Percentiles rank a stretch among this genome's conserved stretches.
These are phyloP conservation scores for Fusarium domesticum DNA, from an alignment of 2,329 filamentous ascomycete genomes.

Conservation along the genomic window DNA sequence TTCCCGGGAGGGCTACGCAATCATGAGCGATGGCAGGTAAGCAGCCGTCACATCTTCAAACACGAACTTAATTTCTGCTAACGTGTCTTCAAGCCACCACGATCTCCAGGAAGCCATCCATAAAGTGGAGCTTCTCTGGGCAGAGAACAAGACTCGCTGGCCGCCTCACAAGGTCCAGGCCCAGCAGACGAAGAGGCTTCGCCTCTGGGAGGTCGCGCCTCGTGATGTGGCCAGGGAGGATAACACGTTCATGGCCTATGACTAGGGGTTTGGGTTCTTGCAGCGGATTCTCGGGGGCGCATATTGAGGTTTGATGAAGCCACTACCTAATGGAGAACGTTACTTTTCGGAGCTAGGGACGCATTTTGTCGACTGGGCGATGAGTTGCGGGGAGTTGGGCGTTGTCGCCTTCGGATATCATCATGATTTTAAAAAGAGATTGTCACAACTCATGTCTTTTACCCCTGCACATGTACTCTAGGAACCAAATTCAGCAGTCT, in stretches of 20 bases:
- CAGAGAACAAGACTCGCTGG: constrained; percentile 37
- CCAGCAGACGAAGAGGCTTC: constrained; percentile 19
- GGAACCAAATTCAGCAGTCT: constrained; percentile 9
- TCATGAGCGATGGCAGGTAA: constrained; percentile 67
- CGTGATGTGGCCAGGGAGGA: constrained; percentile 36
- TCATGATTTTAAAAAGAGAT: too few relatives aligned
- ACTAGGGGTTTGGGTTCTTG: constrained; percentile 32
- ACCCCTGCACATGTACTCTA: too few relatives aligned
- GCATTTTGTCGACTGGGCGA: too few relatives aligned
- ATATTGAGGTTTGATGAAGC: not conserved
- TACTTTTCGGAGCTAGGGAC: too few relatives aligned
- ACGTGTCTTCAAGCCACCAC: constrained; percentile 19
- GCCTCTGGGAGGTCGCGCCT: constrained; percentile 37
- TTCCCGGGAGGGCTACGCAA: constrained; percentile 69
- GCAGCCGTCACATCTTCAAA: constrained; percentile 20
- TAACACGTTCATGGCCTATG: constrained; percentile 38
- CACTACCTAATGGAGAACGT: too few relatives aligned
- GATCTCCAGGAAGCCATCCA: constrained; percentile 37
- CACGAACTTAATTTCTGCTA: not conserved
- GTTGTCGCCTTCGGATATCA: too few relatives aligned
- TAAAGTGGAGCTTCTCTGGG: constrained; percentile 37
- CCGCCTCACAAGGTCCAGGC: constrained; percentile 30
- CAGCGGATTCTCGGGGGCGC: constrained; percentile 1
- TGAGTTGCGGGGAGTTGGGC: too few relatives aligned
- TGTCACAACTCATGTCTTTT: too few relatives aligned